A percentile compares a stretch with the other conserved stretches of the same genome.
Conservation (phyloP, 345 rosid species). For the Eucalyptus cloeziana region DNA sequence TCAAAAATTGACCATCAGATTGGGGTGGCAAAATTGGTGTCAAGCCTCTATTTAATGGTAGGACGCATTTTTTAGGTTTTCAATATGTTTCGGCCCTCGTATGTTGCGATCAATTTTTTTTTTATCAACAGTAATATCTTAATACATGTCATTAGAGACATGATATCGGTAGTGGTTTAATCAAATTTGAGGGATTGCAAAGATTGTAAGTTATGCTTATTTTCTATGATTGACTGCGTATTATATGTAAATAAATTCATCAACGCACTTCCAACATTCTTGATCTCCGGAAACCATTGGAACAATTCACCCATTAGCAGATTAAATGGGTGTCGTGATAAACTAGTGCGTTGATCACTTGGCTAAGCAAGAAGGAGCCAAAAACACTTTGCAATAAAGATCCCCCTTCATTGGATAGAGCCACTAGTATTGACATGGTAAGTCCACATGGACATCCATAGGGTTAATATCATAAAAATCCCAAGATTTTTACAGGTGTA, state of each 20-base stretch:
- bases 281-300: not conserved
- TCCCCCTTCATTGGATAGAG: not conserved
- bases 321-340: not conserved
- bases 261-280: not conserved
- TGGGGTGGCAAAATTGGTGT: not conserved
- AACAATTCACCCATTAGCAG: not conserved
- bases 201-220: not conserved
- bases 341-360: not conserved
- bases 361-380: not conserved
- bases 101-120: not conserved
- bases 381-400: not conserved
- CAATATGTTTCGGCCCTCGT: not conserved
- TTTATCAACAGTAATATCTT: not conserved
- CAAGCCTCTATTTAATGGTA: not conserved
- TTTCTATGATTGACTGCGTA: not conserved
- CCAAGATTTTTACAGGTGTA: no score
- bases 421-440: not conserved
- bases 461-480: no score
- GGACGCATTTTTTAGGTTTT: not conserved
- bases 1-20: not conserved
- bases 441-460: no score
- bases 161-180: not conserved
- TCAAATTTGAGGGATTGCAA: not conserved
- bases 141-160: no score
- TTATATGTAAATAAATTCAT: not conserved